Evolutionary conservation across 129 eudicot species (phyloP).

Genomic region (Pseudognaphalium luteoalbum): DNA sequence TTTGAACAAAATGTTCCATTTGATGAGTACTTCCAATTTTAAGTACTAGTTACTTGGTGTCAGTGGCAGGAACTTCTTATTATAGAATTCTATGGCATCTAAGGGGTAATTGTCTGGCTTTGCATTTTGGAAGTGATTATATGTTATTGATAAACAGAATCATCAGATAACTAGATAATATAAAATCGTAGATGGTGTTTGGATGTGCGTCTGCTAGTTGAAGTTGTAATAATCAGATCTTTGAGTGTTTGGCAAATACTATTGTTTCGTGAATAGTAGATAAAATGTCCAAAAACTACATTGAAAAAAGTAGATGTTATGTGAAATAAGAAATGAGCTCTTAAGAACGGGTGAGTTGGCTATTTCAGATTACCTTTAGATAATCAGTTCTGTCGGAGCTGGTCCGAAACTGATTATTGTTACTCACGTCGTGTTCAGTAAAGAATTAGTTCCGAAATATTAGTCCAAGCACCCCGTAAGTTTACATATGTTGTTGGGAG

Average conservation of each 20-base stretch:
- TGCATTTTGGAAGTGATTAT: background rate
- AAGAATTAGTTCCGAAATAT: no score
- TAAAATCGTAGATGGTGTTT: background rate
- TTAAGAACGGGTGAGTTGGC: background rate
- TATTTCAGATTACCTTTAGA: background rate
- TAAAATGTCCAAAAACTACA: background rate
- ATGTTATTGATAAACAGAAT: background rate
- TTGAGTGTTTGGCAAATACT: background rate
- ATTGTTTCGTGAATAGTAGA: background rate
- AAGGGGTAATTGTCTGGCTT: no score
- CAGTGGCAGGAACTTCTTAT: background rate
- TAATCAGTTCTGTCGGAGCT: background rate
- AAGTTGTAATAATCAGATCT: background rate
- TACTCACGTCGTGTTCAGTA: no score
- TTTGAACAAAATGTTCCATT: conserved; percentile 10
- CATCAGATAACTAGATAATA: background rate
- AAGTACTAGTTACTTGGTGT: conserved; percentile 5
- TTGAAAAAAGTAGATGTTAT: background rate
- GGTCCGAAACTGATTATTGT: no score
- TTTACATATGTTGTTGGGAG: background rate
- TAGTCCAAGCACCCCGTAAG: no score
- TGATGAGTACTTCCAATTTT: background rate
- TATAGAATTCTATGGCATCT: conserved; percentile 9
- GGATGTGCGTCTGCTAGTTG: background rate
- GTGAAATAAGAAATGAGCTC: background rate